These are phyloP conservation scores for Teratosphaeria viscida DNA, from an alignment of 2,329 filamentous ascomycete species.

Conservation along the genomic window DNA sequence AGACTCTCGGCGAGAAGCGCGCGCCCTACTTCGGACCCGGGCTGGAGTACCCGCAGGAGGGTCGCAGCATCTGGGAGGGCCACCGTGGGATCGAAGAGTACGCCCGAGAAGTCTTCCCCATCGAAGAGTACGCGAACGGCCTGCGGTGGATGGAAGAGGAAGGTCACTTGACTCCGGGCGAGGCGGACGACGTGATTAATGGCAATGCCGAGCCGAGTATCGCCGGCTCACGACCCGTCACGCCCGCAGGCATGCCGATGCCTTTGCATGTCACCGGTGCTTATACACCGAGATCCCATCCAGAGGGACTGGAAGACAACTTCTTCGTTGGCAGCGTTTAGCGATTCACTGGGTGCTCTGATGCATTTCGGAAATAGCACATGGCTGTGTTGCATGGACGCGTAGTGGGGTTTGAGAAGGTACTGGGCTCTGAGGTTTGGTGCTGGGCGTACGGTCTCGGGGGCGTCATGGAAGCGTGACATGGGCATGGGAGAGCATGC, in stretches of 20 bases:
- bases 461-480: neutral
- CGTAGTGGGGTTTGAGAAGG: neutral
- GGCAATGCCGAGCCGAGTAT: conserved; percentile 6
- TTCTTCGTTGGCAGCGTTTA: conserved; percentile 23
- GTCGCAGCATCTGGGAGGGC: conserved; percentile 80
- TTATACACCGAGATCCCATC: conserved; percentile 23
- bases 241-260: conserved; percentile 13
- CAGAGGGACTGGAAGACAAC: conserved; percentile 17
- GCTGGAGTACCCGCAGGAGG: conserved; percentile 56
- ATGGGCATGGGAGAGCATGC: neutral
- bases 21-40: conserved; percentile 55
- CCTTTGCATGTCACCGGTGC: conserved; percentile 20
- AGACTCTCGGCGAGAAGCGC: conserved; percentile 47
- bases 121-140: conserved; percentile 91
- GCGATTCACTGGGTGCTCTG: neutral
- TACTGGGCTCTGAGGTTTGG: neutral
- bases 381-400: neutral
- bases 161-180: conserved; percentile 13
- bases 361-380: neutral
- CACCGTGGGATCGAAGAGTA: conserved; percentile 89
- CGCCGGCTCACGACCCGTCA: conserved; percentile 15
- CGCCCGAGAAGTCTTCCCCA: conserved; percentile 81
- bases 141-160: conserved; percentile 75
- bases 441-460: neutral
- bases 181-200: conserved; percentile 10